Conservation (phyloP, 1,284 basidiomycete species). For the Rhodotorula sp. region DNA sequence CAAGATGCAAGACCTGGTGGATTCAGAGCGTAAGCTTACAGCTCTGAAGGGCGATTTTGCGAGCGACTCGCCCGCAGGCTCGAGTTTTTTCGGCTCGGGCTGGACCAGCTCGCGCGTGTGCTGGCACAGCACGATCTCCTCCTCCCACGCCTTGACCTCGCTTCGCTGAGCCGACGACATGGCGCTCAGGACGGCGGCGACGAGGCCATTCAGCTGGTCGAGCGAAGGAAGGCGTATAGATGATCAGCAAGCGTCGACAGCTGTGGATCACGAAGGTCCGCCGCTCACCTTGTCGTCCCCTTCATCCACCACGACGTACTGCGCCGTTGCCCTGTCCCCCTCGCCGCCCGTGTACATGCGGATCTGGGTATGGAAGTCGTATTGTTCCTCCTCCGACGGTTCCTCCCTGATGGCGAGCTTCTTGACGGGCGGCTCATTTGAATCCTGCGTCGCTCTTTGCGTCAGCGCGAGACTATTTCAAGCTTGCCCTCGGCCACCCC, state of each 20-base stretch:
- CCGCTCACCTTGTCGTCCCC: slow-evolving; percentile 43
- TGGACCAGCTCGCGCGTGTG: slow-evolving; percentile 81
- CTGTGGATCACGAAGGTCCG: background rate
- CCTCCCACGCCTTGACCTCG: slow-evolving; percentile 97
- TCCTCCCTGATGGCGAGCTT: slow-evolving; percentile 82
- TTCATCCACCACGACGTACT: slow-evolving; percentile 14
- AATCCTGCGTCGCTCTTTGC: slow-evolving; percentile 46
- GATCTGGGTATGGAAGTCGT: slow-evolving; percentile 65
- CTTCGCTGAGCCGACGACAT: slow-evolving; percentile 85
- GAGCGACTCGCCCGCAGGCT: slow-evolving; percentile 54
- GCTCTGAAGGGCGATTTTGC: no score
- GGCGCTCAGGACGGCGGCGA: slow-evolving; percentile 72
- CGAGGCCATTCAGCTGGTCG: slow-evolving; percentile 53
- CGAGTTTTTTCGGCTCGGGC: slow-evolving; percentile 56
- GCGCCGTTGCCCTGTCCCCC: slow-evolving; percentile 54
- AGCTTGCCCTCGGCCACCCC: background rate
- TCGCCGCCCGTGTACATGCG: slow-evolving; percentile 63
- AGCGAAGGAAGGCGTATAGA: no score
- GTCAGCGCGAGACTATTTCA: background rate
- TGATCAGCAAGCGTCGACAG: background rate
- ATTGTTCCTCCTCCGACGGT: slow-evolving; percentile 80
- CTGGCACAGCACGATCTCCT: slow-evolving; percentile 83
- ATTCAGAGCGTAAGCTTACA: background rate
- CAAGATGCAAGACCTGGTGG: slow-evolving; percentile 61
- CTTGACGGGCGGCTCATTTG: slow-evolving; percentile 80